These are phyloP conservation scores for Gremmenia infestans DNA, from an alignment of 2,329 filamentous ascomycete species.

Conservation along the genomic window DNA sequence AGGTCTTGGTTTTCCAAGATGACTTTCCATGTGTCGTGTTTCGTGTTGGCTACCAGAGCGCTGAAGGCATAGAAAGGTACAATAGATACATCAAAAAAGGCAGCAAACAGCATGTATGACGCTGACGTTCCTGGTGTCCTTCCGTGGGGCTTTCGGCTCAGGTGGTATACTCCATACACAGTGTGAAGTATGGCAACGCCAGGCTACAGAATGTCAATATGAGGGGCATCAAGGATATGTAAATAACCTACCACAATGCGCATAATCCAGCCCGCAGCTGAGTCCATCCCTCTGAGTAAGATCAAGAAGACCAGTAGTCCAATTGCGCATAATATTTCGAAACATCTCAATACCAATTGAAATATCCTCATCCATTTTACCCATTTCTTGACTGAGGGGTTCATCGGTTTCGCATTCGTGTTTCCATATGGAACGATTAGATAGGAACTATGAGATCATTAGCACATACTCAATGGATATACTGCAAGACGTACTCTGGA, in stretches of 20 bases:
- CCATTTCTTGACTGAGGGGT: slow-evolving; percentile 60
- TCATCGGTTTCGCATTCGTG: slow-evolving; percentile 60
- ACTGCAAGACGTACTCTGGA: slow-evolving; percentile 61
- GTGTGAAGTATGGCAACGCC: slow-evolving; percentile 68
- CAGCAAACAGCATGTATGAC: slow-evolving; percentile 84
- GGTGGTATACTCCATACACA: slow-evolving; percentile 76
- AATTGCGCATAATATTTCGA: slow-evolving; percentile 63
- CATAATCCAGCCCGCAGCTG: slow-evolving; percentile 67
- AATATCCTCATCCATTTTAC: slow-evolving; percentile 65
- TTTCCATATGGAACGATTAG: slow-evolving; percentile 58
- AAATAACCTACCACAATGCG: slow-evolving; percentile 61
- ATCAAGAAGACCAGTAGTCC: slow-evolving; percentile 73
- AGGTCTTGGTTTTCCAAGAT: slow-evolving; percentile 53
- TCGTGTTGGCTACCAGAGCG: slow-evolving; percentile 39
- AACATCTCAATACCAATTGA: slow-evolving; percentile 63
- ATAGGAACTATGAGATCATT: slow-evolving; percentile 41
- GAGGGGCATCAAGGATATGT: background rate
- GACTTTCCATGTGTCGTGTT: slow-evolving; percentile 55
- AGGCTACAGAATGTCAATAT: slow-evolving; percentile 48
- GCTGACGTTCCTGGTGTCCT: slow-evolving; percentile 76
- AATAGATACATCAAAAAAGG: slow-evolving; percentile 60
- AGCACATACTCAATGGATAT: slow-evolving; percentile 3
- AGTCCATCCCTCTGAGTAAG: slow-evolving; percentile 64
- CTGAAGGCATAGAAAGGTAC: slow-evolving; percentile 54
- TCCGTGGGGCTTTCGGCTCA: slow-evolving; percentile 62